Evolutionary conservation across 176 grass and related monocot species (phyloP).

Genomic region (Bromus sterilis): DNA sequence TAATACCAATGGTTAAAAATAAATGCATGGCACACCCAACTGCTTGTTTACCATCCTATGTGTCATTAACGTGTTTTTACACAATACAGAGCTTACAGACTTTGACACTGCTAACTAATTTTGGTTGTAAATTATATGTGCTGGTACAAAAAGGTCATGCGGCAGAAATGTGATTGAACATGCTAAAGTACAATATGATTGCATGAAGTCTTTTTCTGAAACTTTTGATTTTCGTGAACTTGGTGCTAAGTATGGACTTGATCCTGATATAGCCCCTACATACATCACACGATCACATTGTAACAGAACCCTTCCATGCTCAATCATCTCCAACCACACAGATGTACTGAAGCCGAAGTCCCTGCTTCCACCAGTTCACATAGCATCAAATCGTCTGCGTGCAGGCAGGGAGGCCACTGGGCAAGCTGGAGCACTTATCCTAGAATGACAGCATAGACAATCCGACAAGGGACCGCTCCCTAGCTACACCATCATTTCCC

Average conservation of each 20-base stretch:
- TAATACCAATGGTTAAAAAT: background rate
- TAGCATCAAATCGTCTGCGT: background rate
- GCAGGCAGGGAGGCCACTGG: background rate
- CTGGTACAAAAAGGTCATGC: background rate
- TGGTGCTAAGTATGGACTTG: too few relatives aligned
- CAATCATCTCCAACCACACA: background rate
- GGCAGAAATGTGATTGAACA: background rate
- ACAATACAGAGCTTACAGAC: background rate
- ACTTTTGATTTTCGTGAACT: too few relatives aligned
- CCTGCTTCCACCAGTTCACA: background rate
- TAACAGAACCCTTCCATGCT: conserved; percentile 10
- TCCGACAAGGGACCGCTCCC: background rate
- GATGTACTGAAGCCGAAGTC: background rate
- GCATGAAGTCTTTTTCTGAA: too few relatives aligned
- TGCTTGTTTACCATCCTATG: background rate
- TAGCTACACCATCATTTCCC: background rate
- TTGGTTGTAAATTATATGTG: background rate
- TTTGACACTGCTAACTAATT: background rate
- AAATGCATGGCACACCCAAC: background rate
- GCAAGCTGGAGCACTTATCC: background rate
- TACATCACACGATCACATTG: background rate
- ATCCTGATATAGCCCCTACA: too few relatives aligned
- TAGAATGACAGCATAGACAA: background rate
- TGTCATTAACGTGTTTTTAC: background rate
- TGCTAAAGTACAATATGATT: conserved; percentile 9